Percentiles rank a stretch among this genome's conserved stretches.
Evolutionary conservation across 768 basidiomycete genomes (phyloP).

Genomic region (Tylopilus subfusipes): DNA sequence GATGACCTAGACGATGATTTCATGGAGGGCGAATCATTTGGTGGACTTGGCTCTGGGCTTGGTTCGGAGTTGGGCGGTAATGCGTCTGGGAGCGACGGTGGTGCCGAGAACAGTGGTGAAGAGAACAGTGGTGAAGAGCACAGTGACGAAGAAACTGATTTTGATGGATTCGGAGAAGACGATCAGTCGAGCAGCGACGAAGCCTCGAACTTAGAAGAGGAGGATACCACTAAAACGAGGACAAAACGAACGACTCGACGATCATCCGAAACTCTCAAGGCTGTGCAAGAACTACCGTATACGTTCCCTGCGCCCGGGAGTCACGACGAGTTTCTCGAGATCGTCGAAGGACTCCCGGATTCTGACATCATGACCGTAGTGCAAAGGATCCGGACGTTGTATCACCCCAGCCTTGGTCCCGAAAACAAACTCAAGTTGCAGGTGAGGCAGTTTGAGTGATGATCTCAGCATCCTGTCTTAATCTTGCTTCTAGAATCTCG

Average conservation of each 20-base stretch:
- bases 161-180: conserved; percentile 33
- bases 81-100: conserved; percentile 34
- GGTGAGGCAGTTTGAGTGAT: conserved; percentile 42
- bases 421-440: conserved; percentile 93
- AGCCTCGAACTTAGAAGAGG: conserved; percentile 34
- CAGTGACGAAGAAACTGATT: conserved; percentile 30
- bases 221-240: conserved; percentile 41
- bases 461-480: background rate
- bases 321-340: conserved; percentile 88
- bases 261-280: conserved; percentile 29
- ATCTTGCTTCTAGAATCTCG: conserved; percentile 51
- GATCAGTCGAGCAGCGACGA: conserved; percentile 37
- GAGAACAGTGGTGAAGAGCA: conserved; percentile 28
- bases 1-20: conserved; percentile 96
- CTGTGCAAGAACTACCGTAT: conserved; percentile 74
- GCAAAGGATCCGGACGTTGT: conserved; percentile 84
- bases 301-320: conserved; percentile 86
- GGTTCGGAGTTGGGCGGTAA: conserved; percentile 41
- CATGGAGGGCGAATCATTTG: conserved; percentile 36
- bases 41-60: conserved; percentile 33
- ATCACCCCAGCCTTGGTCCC: conserved; percentile 88
- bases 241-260: conserved; percentile 32
- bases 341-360: conserved; percentile 68
- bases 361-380: conserved; percentile 75
- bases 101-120: conserved; percentile 32